Base-by-base conservation (phyloP, 1,284 basidiomycete genomes). In the Pseudozyma sp. region DNA sequence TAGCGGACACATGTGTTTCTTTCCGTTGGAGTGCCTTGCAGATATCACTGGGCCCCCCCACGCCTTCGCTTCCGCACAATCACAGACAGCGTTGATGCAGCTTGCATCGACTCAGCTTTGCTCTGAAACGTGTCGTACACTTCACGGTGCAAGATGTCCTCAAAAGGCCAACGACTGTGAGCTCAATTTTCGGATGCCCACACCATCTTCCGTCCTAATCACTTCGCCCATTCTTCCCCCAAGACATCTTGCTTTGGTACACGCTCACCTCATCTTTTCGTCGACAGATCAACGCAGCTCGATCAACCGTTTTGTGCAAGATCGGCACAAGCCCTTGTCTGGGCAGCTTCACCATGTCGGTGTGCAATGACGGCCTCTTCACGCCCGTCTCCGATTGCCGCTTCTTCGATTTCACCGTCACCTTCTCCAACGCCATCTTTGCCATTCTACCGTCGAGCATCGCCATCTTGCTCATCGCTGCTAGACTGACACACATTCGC, bases 341-440 rank as follows among this genome's bases (percentile, higher is more conserved):
- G 9, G 10, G 24, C 24, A 24, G 24, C 33, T 51, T 6, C 44
- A 49, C 16, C n/a, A 64, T 64, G 60, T 42, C 50, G 4, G 40
- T 45, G 34, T 74, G 71, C 71, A 74, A 74, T 37, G 71, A 69
- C 40, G 70, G 48, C 46, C 31, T 61, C 54, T 68, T 75, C 16
- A 77, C 75, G n/a, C 75, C 77, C 4, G 55, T 61, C 24, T 78
- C 75, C 14, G 46, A 59, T 34, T 79, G 77, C 52, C 74, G 77
- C 33, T 72, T 65, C 54, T 79, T 79, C 40, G 77, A 79, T 55
- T 79, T 79, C 17, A 79, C 77, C n/a, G 39, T 77, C 42, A 58
- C 66, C 35, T 79, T 79, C 55, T 68, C 67, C 33, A 79, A 79
- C 57, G 33, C 44, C 52, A 52, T 77, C 51, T 55, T 79, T 24